phyloP scores from a whole-genome alignment of 1,284 basidiomycete genomes.

The Amylostereum areolatum region DNA sequence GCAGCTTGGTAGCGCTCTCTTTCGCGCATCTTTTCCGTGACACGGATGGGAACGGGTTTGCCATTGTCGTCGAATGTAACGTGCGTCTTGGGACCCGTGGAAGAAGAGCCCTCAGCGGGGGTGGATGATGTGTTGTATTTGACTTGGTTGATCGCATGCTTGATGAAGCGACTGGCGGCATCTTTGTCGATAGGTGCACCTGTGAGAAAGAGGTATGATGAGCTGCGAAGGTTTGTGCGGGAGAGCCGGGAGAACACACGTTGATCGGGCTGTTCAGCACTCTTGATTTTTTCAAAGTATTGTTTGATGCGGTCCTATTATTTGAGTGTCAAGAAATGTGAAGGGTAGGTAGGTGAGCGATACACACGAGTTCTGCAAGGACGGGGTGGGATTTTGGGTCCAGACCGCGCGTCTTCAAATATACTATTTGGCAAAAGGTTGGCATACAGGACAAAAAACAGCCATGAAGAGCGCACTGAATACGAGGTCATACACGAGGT shows the following conservation, averaged over 20 bases:
- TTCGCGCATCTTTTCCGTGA: slow-evolving; percentile 65
- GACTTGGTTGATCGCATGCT: slow-evolving; percentile 71
- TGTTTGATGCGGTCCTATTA: slow-evolving; percentile 62
- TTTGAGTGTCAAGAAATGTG: not conserved
- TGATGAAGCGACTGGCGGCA: slow-evolving; percentile 77
- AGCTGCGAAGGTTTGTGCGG: not conserved
- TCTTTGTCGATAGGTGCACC: slow-evolving; percentile 61
- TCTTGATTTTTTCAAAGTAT: slow-evolving; percentile 77
- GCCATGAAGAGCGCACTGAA: slow-evolving; percentile 50
- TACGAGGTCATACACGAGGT: slow-evolving; percentile 77
- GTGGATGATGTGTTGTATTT: slow-evolving; percentile 27
- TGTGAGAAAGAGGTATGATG: slow-evolving; percentile 17
- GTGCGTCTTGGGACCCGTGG: slow-evolving; percentile 13
- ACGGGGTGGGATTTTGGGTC: slow-evolving; percentile 76
- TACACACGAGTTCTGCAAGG: slow-evolving; percentile 60
- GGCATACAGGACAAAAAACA: slow-evolving; percentile 4
- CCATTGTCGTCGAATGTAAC: slow-evolving; percentile 18
- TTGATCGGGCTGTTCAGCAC: slow-evolving; percentile 60
- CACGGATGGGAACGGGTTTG: slow-evolving; percentile 38
- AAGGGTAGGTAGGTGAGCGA: not conserved
- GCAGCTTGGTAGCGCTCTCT: slow-evolving; percentile 56
- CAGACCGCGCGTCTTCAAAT: slow-evolving; percentile 69
- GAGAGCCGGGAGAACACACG: slow-evolving; percentile 32
- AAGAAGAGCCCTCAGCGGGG: not conserved
- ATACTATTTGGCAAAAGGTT: slow-evolving; percentile 40